Evolutionary conservation across 179 eudicot genomes (phyloP), one percentile per base, ranked within the genome.

Genomic region (Beta macrorhiza): DNA sequence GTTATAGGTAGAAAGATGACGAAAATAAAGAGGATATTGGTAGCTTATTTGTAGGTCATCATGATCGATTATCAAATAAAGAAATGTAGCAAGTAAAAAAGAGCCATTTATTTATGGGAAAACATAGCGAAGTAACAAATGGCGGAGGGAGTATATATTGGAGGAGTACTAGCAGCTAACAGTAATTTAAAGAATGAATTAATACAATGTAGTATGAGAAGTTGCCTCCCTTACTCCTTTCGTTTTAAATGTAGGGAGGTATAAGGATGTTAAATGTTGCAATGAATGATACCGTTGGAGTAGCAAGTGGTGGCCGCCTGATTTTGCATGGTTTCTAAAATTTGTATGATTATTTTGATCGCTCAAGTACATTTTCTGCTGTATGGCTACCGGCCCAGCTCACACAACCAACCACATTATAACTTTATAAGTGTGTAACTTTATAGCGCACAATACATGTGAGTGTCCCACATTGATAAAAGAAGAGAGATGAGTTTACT

Each of bases 201-300:
- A 32, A 32, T 29, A 75, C 45, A 8, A 25, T 8, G 29, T 7
- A 17, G 20, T 16, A 37, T 20, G 6, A 20, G 25, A 32, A 44
- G 65, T 78, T 53, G 74, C 17, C 9, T 55, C n/a, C 17, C 20
- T 5, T 59, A 4, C 5, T 9, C n/a, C 63, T 5, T 44, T 47
- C 16, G 77, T 44, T 75, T 58, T 52, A 80, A 80, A 75, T 83
- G 74, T 15, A 71, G 44, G 19, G 78, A 74, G 77, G 81, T 72
- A 70, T 67, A 22, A 55, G 42, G 58, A 77, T 65, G 74, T 61
- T 84, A 81, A 78, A 79, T 82, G 67, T 1, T 57, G 88, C 61
- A 83, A 83, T 86, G 37, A 86, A 86, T 86, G 88, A 58, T 72
- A 81, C 85, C 65, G 86, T 83, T 86, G 88, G 65, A 81, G 83